Evolutionary conservation across 2,329 filamentous ascomycete genomes (phyloP), one percentile per base, ranked within the genome.

Genomic region (Beauveria australis): DNA sequence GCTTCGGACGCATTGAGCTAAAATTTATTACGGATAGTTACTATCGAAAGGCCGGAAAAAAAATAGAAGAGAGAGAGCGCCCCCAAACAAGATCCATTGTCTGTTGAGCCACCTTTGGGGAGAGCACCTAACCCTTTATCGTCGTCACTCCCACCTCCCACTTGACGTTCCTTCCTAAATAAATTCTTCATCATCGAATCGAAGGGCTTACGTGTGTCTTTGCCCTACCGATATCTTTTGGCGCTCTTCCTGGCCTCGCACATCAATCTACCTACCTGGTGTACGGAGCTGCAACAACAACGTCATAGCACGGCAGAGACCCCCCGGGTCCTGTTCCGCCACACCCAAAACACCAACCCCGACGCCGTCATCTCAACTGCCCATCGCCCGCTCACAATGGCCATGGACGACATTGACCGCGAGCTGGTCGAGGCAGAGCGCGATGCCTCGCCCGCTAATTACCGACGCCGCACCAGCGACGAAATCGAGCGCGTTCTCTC

Each of bases 401-500:
- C 68, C 14, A 77, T 81, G 74, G 76, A 85, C 70, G 74, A 76
- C 63, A 74, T 83, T 66, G 84, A 87, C 69, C 76, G 75, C 62
- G 78, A 81, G 64, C 71, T 87, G 67, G 71, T 75, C 63, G 75
- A 72, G 40, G 81, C 81, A 47, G 85, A 88, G 73, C 74, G 71
- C 62, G 80, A 81, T 65, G 84, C 84, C 53, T 78, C 75, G 47
- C 77, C 76, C 18, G 68, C 68, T 28, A 70, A 64, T 61, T 72
- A 76, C 62, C 70, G 70, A 18, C 71, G 64, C 53, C 77, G 78
- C 60, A 68, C 74, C 40, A 82, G 77, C 68, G 69, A 79, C 66
- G 80, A 82, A 75, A 82, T 89, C 63, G 83, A 86, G 67, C 81
- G 85, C 41, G 81, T 84, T n/a, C 67, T 77, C 22, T 81, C 83